Evolutionary conservation across 805 yeast genomes (phyloP).

Genomic region (Starmerella kuoi): DNA sequence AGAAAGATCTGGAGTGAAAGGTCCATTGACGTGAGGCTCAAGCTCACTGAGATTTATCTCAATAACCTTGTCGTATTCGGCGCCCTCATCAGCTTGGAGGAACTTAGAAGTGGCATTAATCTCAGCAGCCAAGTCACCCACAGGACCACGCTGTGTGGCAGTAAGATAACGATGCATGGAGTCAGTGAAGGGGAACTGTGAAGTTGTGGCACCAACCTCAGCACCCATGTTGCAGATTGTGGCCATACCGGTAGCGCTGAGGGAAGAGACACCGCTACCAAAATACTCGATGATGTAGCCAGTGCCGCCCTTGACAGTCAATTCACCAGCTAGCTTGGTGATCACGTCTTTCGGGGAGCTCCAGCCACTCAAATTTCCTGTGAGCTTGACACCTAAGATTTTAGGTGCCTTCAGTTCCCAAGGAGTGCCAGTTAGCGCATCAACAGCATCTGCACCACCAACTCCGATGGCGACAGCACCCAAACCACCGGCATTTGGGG

Average conservation of each 20-base stretch:
- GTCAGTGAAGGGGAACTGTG: constrained; percentile 86
- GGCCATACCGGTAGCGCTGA: constrained; percentile 98
- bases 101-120: constrained; percentile 44
- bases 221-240: constrained; percentile 99
- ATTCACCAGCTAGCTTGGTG: constrained; percentile 76
- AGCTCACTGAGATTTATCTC: constrained; percentile 77
- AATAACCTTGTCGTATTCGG: constrained; percentile 82
- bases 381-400: constrained; percentile 82
- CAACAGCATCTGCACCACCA: constrained; percentile 99
- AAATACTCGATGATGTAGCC: constrained; percentile 93
- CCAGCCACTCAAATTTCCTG: constrained; percentile 88
- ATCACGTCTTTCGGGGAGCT: constrained; percentile 95
- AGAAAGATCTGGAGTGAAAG: constrained; percentile 95
- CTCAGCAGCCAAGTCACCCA: constrained; percentile 67
- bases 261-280: constrained; percentile 81
- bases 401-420: constrained; percentile 99
- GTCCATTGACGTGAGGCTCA: constrained; percentile 96
- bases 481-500: constrained; percentile 98
- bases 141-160: constrained; percentile 72
- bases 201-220: constrained; percentile 97
- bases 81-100: constrained; percentile 74
- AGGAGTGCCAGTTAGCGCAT: constrained; percentile 90
- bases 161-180: constrained; percentile 66
- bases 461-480: constrained; percentile 99
- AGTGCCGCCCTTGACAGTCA: constrained; percentile 97